Evolutionary conservation across 169 alveolate genomes (phyloP), one percentile per base, ranked within the genome.

Genomic region (Prorocentrum cordatum): DNA sequence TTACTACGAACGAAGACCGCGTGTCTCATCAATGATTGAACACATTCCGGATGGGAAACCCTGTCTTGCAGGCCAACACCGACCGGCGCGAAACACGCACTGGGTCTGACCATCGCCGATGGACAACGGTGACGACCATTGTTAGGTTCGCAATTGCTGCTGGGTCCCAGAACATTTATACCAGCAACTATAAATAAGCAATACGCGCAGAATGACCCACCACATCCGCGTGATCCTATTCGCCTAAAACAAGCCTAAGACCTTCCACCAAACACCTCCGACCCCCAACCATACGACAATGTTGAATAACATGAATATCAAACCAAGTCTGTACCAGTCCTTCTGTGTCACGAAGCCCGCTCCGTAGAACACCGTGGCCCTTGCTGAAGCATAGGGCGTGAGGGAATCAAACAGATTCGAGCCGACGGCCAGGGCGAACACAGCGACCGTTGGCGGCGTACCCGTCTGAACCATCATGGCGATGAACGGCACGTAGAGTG

Each of bases 381-480:
- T 70, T 2, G 86, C 86, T 4, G 86, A 75, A 1, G 86, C 29
- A 39, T 75, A 75, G 24, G 86, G 86, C 14, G 86, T 75, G 39
- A 75, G 29, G 54, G 86, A 75, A 1, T 38, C 86, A 29, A 75
- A 75, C 26, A 75, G 20, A 71, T 75, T 75, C 29, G 86, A 75
- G 9, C 72, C 86, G 24, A 75, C 47, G 4, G 86, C 86, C 71
- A 75, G 22, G 59, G 86, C 36, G 26, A 75, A 75, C 14, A 75
- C 71, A 2, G 86, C 72, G 6, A 64, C 86, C 86, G 54, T 38
- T 33, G 86, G 86, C 22, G 86, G 86, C 20, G 86, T 75, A 20
- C 86, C 86, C 1, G 86, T 75, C 16, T 75, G 72, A 18, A 75
- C 86, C 86, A 75, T 75, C 86, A 75, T 75, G n/a, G 59, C 86